phyloP scores from a whole-genome alignment of 192 early-diverging fungal genomes.

The Gryganskiella cystojenkinii region DNA sequence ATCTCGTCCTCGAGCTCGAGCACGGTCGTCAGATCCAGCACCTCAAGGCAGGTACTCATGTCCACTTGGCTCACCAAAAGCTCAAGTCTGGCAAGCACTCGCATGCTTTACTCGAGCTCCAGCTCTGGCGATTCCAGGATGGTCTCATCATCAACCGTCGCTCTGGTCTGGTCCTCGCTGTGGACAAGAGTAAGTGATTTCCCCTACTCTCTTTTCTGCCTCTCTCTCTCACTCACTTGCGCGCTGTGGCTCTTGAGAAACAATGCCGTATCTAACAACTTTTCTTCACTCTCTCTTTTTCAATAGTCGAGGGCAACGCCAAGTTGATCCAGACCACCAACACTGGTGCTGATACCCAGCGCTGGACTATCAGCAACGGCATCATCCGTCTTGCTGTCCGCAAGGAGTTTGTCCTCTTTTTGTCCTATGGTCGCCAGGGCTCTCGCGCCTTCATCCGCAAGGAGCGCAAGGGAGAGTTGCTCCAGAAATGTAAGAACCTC shows the following conservation, averaged over 20 bases:
- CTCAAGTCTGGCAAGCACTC: conserved; percentile 52
- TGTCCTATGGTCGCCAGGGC: conserved; percentile 43
- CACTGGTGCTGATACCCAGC: conserved; percentile 25
- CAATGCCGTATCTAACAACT: not conserved
- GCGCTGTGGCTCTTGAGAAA: too few relatives aligned
- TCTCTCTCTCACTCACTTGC: not conserved
- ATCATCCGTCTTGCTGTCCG: conserved; percentile 35
- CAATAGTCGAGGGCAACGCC: conserved; percentile 29
- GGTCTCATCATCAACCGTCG: conserved; percentile 51
- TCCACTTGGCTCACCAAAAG: conserved; percentile 35
- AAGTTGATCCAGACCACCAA: conserved; percentile 26
- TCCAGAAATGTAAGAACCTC: conserved; percentile 36
- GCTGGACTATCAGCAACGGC: conserved; percentile 37
- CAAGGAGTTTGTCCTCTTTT: conserved; percentile 36
- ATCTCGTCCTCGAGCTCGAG: conserved; percentile 32
- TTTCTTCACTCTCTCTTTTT: not conserved
- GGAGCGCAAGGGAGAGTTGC: conserved; percentile 20
- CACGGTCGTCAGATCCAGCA: conserved; percentile 31
- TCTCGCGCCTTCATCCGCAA: conserved; percentile 39
- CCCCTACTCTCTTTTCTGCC: not conserved
- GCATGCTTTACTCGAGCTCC: conserved; percentile 44
- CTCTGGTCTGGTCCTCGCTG: conserved; percentile 33
- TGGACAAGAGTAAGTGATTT: conserved; percentile 20
- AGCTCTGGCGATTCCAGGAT: conserved; percentile 48
- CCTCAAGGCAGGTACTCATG: conserved; percentile 30